A percentile compares a stretch with the other conserved stretches of the same genome.
Evolutionary conservation across 805 yeast species (phyloP).

Genomic region (Candida sonorensis): DNA sequence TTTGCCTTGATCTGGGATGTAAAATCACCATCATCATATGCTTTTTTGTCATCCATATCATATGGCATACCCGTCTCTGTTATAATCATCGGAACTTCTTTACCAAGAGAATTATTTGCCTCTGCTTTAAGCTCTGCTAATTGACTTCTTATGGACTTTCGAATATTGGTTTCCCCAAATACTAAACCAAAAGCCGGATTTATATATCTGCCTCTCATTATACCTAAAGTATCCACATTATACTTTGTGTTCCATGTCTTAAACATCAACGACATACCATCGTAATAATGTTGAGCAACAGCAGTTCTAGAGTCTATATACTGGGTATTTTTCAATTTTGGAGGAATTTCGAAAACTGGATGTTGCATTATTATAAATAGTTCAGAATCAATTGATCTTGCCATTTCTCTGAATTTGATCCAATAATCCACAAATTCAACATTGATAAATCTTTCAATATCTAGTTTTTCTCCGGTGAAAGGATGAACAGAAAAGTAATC

Average conservation of each 20-base stretch:
- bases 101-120: constrained; percentile 54
- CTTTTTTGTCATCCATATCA: constrained; percentile 80
- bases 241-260: constrained; percentile 78
- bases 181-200: constrained; percentile 73
- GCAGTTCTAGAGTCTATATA: constrained; percentile 60
- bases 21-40: constrained; percentile 63
- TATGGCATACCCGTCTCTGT: constrained; percentile 98
- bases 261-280: constrained; percentile 89
- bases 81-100: constrained; percentile 62
- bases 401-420: constrained; percentile 37
- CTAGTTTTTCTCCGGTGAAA: constrained; percentile 31
- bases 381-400: constrained; percentile 39
- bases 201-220: constrained; percentile 68
- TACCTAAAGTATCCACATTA: constrained; percentile 86
- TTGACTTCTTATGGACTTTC: constrained; percentile 67
- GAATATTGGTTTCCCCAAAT: constrained; percentile 72
- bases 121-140: constrained; percentile 61
- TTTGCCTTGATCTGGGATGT: constrained; percentile 71
- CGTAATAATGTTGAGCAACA: constrained; percentile 87
- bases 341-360: constrained; percentile 76
- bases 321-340: constrained; percentile 45
- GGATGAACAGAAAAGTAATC: constrained; percentile 45
- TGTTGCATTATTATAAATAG: constrained; percentile 66
- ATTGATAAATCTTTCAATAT: constrained; percentile 54
- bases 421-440: constrained; percentile 60